Conservation (phyloP, 73 alveolate genomes). For the Paramecium pentaurelia region DNA sequence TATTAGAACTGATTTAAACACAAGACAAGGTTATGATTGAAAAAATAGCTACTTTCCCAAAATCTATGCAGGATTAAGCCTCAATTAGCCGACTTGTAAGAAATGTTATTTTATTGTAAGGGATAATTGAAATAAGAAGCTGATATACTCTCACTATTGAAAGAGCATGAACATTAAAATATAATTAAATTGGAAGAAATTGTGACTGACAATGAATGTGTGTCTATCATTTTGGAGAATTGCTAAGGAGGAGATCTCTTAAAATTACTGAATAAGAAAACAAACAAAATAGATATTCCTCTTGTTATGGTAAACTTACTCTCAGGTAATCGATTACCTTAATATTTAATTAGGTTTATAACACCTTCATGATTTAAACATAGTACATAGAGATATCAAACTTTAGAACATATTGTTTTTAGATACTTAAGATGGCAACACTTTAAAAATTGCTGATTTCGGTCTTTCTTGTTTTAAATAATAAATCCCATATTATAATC, state of each 20-base stretch:
- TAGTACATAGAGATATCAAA: slow-evolving; percentile 19
- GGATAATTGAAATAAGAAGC: slow-evolving; percentile 3
- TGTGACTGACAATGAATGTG: neutral
- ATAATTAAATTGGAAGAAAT: slow-evolving; percentile 24
- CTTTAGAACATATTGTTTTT: neutral
- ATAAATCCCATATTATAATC: neutral
- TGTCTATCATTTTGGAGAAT: neutral
- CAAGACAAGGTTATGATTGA: neutral
- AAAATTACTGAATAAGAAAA: neutral
- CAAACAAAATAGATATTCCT: neutral
- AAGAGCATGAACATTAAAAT: slow-evolving; percentile 2
- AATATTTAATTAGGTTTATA: neutral
- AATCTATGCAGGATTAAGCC: neutral
- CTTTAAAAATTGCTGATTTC: slow-evolving; percentile 21
- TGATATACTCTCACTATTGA: neutral
- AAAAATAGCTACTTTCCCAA: slow-evolving; percentile 3
- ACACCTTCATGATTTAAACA: neutral
- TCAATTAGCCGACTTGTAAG: neutral
- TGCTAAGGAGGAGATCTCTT: slow-evolving; percentile 42
- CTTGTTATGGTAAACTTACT: neutral
- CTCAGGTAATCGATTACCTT: neutral
- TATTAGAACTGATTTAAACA: neutral
- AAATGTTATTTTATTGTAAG: neutral
- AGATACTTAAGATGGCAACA: neutral
- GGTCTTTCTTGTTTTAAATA: neutral